These are phyloP conservation scores for Sporothrix pseudoabietina DNA, from an alignment of 2,329 filamentous ascomycete genomes.

Conservation along the genomic window DNA sequence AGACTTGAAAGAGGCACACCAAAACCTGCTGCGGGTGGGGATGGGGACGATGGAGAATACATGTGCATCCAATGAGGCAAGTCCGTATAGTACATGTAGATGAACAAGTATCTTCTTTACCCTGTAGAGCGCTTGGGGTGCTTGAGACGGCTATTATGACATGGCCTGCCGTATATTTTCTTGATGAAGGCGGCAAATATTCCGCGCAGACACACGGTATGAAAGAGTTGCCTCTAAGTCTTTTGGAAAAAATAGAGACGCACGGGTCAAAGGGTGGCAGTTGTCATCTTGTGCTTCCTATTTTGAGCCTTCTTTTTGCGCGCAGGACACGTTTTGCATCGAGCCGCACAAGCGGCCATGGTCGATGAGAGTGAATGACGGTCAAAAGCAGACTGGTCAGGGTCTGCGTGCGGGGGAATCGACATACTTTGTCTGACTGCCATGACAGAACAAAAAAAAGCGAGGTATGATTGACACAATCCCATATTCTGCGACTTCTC, in stretches of 20 bases:
- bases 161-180: not conserved
- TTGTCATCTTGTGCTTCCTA: not conserved
- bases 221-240: not conserved
- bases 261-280: not conserved
- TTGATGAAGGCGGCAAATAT: constrained; percentile 11
- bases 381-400: not conserved
- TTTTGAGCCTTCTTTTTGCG: not conserved
- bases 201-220: not conserved
- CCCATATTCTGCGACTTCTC: not conserved
- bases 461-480: not conserved
- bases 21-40: constrained; percentile 16
- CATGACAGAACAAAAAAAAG: not conserved
- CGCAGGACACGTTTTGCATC: not conserved
- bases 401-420: not conserved
- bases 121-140: not conserved
- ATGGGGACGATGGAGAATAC: not conserved
- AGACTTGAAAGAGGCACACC: not conserved
- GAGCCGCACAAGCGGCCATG: not conserved
- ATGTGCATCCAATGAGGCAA: constrained; percentile 17
- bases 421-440: too few relatives aligned
- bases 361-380: not conserved
- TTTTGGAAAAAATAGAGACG: not conserved
- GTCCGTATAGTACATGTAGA: not conserved
- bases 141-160: constrained; percentile 8
- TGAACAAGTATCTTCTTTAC: not conserved